Base-by-base conservation (phyloP, 805 yeast species). In the Schizosaccharomyces cryophilus region DNA sequence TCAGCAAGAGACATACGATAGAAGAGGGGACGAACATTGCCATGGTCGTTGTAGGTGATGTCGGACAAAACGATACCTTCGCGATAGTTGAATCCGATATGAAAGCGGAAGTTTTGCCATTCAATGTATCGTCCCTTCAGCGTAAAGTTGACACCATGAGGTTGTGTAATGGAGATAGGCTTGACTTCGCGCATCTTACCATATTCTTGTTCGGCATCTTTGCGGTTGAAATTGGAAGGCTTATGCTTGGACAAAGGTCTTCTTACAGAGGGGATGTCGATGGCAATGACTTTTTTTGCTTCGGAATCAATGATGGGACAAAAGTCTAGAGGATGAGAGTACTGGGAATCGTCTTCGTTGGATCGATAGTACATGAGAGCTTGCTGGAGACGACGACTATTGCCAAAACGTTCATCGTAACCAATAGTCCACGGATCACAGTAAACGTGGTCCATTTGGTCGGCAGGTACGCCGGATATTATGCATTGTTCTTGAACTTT, bases 61-160 rank as follows among this genome's bases (percentile, higher is more conserved):
- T 85, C 88, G 66, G 83, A 79, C 64, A 85, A 76, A 38, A 85
- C 90, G 69, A 85, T 81, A 65, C 93, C 93, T 72, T 85, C 93
- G 74, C 90, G 79, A 74, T 84, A 83, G 75, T 85, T 85, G 79
- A 85, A 85, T 47, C 93, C 93, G 70, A 85, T 74, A 72, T 85
- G 90, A 75, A 85, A 76, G 64, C 79, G 76, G 76, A 80, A 85
- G 74, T 84, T 85, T 65, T 84, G 81, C 93, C 93, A 85, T 64
- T 77, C 77, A 77, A 85, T 80, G 61, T 79, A 75, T 67, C 83
- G 77, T 61, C 86, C 87, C 62, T 76, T 75, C 80, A 84, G 76
- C 66, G 77, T 77, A 76, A 85, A 85, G 4, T 87, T 82, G 61
- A 84, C 90, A 62, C 93, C 93, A 65, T 84, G 84, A 63, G 93